Conservation (phyloP, 1,139 yeast species). For the Hyphopichia buzzinii region DNA sequence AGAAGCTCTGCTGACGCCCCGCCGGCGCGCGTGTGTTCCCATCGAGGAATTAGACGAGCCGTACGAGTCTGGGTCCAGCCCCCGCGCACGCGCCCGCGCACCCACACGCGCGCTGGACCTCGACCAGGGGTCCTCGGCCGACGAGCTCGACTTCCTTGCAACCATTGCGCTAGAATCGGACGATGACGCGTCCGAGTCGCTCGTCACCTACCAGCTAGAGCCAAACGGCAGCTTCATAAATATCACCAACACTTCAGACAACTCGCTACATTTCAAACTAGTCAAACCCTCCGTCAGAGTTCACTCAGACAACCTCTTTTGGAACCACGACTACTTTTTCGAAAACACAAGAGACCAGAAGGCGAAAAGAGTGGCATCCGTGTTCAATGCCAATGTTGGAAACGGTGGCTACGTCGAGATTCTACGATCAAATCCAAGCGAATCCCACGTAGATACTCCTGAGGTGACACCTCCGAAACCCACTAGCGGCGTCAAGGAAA, state of each 20-base stretch:
- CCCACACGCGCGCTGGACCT: too few relatives aligned
- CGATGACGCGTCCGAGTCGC: not conserved
- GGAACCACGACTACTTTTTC: slow-evolving; percentile 4
- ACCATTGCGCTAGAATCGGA: not conserved
- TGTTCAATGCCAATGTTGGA: slow-evolving; percentile 13
- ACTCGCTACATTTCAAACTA: not conserved
- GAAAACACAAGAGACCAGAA: not conserved
- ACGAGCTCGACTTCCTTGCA: not conserved
- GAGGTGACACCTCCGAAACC: not conserved
- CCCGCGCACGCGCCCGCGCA: not conserved
- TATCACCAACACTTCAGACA: not conserved
- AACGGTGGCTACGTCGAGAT: slow-evolving; percentile 15
- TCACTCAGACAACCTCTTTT: slow-evolving; percentile 3
- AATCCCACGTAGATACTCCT: not conserved
- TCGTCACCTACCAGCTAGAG: not conserved
- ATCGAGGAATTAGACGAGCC: not conserved
- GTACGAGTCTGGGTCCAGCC: not conserved
- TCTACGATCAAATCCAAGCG: slow-evolving; percentile 3
- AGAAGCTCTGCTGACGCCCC: not conserved
- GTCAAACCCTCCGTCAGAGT: slow-evolving; percentile 3
- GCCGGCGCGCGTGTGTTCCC: not conserved
- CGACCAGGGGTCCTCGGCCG: not conserved
- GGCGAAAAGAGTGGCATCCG: slow-evolving; percentile 3
- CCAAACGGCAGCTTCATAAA: not conserved
- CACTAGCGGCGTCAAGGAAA: not conserved